phyloP scores from a whole-genome alignment of 257 asterid genomes.

The Osmanthus fragrans region DNA sequence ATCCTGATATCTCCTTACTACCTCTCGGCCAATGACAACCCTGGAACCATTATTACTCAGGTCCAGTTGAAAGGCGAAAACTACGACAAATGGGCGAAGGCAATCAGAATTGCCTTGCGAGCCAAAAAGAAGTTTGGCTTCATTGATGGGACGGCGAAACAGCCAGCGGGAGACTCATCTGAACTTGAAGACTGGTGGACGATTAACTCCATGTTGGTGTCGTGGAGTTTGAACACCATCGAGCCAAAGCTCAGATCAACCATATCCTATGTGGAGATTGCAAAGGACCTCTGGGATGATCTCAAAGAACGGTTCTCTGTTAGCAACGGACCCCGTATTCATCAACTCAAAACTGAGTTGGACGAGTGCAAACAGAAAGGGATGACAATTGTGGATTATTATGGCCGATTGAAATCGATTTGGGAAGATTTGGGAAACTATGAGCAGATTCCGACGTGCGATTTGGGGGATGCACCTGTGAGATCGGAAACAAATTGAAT shows the following conservation, averaged over 20 bases:
- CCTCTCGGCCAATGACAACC: constrained; percentile 10
- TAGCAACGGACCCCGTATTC: constrained; percentile 12
- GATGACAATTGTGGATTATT: neutral
- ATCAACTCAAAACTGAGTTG: constrained; percentile 5
- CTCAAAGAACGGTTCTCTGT: neutral
- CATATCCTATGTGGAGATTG: constrained; percentile 14
- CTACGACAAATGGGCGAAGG: constrained; percentile 24
- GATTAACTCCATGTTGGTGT: constrained; percentile 20
- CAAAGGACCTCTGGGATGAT: constrained; percentile 11
- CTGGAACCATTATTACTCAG: neutral
- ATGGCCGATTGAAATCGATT: constrained; percentile 3
- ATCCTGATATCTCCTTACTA: neutral
- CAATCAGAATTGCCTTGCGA: neutral
- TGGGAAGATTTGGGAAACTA: constrained; percentile 6
- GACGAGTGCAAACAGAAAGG: constrained; percentile 7
- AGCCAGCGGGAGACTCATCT: neutral
- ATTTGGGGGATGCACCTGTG: neutral
- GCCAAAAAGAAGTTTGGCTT: constrained; percentile 24
- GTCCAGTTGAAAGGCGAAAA: constrained; percentile 21
- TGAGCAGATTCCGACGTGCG: neutral
- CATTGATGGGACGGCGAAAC: constrained; percentile 16
- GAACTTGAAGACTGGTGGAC: constrained; percentile 28
- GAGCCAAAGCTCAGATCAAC: constrained; percentile 19
- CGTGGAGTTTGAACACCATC: constrained; percentile 26
- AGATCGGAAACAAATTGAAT: neutral